phyloP scores from a whole-genome alignment of 805 yeast species.

The Cyberlindnera samutprakarnensis region DNA sequence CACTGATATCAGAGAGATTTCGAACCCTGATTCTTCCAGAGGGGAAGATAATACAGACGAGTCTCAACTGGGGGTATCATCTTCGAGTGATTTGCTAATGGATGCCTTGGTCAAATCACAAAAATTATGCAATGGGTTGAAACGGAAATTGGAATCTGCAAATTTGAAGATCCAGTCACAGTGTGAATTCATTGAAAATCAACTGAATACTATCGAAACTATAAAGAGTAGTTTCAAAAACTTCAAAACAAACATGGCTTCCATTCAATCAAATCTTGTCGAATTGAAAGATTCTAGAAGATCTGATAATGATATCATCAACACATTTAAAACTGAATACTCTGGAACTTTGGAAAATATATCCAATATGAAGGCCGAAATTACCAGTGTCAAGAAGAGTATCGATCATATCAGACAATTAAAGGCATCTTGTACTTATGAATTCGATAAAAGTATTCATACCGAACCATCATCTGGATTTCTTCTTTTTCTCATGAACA shows the following conservation, averaged over 20 bases:
- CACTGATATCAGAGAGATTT: slow-evolving; percentile 31
- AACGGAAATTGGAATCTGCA: slow-evolving; percentile 24
- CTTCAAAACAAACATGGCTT: slow-evolving; percentile 17
- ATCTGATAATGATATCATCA: slow-evolving; percentile 15
- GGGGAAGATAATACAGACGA: neutral
- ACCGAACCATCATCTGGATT: too few relatives aligned
- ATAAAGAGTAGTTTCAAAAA: slow-evolving; percentile 17
- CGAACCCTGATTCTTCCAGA: neutral
- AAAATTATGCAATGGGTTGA: slow-evolving; percentile 26
- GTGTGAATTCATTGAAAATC: slow-evolving; percentile 17
- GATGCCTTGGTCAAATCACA: slow-evolving; percentile 34
- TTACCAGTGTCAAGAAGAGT: slow-evolving; percentile 16
- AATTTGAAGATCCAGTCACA: slow-evolving; percentile 22
- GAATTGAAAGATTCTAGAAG: slow-evolving; percentile 20
- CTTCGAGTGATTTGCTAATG: slow-evolving; percentile 29
- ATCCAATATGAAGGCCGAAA: slow-evolving; percentile 16
- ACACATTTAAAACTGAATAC: slow-evolving; percentile 20
- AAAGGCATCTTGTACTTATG: slow-evolving; percentile 17
- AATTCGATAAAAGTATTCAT: slow-evolving; percentile 18
- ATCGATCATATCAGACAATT: slow-evolving; percentile 20
- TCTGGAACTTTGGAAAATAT: slow-evolving; percentile 13
- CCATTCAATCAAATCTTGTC: slow-evolving; percentile 18
- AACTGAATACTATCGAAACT: slow-evolving; percentile 18
- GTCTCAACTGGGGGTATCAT: slow-evolving; percentile 2
- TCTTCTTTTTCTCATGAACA: too few relatives aligned